phyloP scores from a whole-genome alignment of 179 eudicot species.

The Spinacia oleracea region DNA sequence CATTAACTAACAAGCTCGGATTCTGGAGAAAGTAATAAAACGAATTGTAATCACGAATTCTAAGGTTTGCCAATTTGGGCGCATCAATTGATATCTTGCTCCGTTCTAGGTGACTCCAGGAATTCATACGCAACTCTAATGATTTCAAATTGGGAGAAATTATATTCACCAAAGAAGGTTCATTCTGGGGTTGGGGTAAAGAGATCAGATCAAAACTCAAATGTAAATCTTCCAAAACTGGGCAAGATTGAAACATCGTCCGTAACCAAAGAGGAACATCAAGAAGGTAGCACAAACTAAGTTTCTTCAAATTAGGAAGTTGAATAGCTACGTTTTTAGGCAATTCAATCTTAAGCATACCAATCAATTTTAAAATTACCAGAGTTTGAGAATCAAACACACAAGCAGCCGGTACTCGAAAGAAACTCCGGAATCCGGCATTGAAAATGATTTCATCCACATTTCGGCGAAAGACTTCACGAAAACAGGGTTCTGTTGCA shows the following conservation, averaged over 20 bases:
- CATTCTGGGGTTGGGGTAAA: neutral
- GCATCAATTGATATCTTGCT: neutral
- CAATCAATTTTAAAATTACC: neutral
- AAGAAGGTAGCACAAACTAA: neutral
- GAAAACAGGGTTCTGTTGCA: neutral
- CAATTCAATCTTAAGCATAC: neutral
- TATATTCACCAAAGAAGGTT: neutral
- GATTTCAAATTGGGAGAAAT: neutral
- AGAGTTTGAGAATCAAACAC: neutral
- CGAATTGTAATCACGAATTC: neutral
- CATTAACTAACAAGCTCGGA: neutral
- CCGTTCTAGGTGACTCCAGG: rapidly evolving
- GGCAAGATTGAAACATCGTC: neutral
- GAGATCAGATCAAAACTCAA: neutral
- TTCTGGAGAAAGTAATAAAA: no score
- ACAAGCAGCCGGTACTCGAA: neutral
- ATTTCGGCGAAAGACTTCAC: neutral
- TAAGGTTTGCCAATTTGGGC: neutral
- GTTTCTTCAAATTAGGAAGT: neutral
- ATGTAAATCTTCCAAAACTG: neutral
- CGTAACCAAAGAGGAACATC: neutral
- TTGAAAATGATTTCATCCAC: neutral
- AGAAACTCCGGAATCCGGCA: neutral
- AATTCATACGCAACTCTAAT: neutral
- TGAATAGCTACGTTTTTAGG: neutral